Evolutionary conservation across 768 basidiomycete genomes (phyloP), one percentile per base, ranked within the genome.

Genomic region (Phaeolepiota aurea): DNA sequence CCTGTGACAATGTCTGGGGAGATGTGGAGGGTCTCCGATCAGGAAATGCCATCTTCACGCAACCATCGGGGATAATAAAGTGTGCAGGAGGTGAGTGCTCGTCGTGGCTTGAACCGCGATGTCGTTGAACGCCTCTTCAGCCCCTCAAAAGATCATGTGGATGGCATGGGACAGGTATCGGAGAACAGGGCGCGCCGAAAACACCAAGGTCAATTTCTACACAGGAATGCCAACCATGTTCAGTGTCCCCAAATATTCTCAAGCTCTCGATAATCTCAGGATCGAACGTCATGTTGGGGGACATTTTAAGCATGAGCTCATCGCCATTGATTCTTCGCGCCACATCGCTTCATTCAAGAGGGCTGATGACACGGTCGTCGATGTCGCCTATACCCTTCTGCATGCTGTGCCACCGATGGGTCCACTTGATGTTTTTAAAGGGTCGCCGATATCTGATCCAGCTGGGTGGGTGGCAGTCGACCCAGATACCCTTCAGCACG

Each of bases 151-250:
- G 62, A 86, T 92, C 40, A 91, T 94, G 87, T 94, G 90, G 89
- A 89, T 91, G 86, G 86, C 87, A 34, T 90, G 87, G 87, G 87
- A 92, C 55, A 68, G 79, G 36, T 89, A 73, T 57, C 69, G 72
- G 42, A 69, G 59, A 54, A 83, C 84, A 7, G 68, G 69, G 2
- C 73, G 84, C 14, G 56, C 64, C 12, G 67, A 72, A 37, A 68
- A 74, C 36, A 71, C 85, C 49, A 68, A 77, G 38, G 55, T 86
- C 45, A 76, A 87, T 43, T 94, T 94, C 57, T 84, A 84, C 58
- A 88, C 84, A 20, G 92, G 90, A 45, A 86, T 82, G 85, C 90
- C 91, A 13, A 74, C 84, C 32, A 98, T 99, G 93, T 98, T 99
- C 65, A 77, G 79, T 50, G 93, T 96, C 41, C 91, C 92, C 54